Percentiles rank a stretch among this genome's conserved stretches.
These are phyloP conservation scores for Kurtzmaniella natalensis DNA, from an alignment of 1,139 yeast genomes.

Conservation along the genomic window DNA sequence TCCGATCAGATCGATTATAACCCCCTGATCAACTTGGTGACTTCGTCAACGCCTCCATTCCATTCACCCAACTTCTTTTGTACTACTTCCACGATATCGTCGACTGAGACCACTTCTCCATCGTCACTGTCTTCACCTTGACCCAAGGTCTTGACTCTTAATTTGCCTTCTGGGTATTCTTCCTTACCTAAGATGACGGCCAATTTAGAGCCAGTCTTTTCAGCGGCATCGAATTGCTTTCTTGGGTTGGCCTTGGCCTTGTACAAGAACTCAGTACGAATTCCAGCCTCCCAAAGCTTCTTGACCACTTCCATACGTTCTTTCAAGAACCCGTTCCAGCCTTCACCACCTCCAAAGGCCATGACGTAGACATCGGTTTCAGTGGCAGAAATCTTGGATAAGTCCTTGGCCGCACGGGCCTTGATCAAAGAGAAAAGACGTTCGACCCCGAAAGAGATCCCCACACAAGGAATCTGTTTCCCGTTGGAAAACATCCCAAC, in stretches of 20 bases:
- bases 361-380: slow-evolving; percentile 90
- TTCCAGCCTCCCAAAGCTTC: slow-evolving; percentile 79
- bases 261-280: slow-evolving; percentile 86
- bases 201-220: slow-evolving; percentile 83
- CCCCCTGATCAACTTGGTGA: slow-evolving; percentile 57
- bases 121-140: slow-evolving; percentile 85
- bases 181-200: slow-evolving; percentile 96
- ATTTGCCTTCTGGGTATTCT: slow-evolving; percentile 74
- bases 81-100: slow-evolving; percentile 54
- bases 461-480: slow-evolving; percentile 95
- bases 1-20: too few species aligned
- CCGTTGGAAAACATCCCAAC: slow-evolving; percentile 96
- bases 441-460: slow-evolving; percentile 94
- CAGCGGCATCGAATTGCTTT: slow-evolving; percentile 97
- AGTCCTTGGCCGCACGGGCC: slow-evolving; percentile 58
- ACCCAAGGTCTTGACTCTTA: slow-evolving; percentile 83
- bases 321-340: slow-evolving; percentile 85
- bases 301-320: slow-evolving; percentile 89
- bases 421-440: slow-evolving; percentile 86
- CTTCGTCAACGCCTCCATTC: slow-evolving; percentile 48
- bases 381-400: slow-evolving; percentile 63
- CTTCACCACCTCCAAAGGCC: slow-evolving; percentile 98
- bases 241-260: slow-evolving; percentile 91
- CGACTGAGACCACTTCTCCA: slow-evolving; percentile 71
- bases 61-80: slow-evolving; percentile 45